These are phyloP conservation scores for Metarhizium guizhouense DNA, from an alignment of 2,329 filamentous ascomycete species.

Conservation along the genomic window DNA sequence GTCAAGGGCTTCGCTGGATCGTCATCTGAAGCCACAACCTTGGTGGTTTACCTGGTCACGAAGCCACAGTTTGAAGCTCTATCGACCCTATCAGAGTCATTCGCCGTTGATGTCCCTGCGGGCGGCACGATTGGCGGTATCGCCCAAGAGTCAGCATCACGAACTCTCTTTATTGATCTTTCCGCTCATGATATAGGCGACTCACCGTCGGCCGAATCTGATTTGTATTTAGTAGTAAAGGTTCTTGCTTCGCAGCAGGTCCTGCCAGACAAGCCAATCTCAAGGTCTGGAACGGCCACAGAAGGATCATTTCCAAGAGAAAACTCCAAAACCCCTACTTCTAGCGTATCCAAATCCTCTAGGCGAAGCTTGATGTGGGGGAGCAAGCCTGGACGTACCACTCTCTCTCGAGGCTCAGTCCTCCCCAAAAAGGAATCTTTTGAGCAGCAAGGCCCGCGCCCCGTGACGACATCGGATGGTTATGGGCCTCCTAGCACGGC, in stretches of 20 bases:
- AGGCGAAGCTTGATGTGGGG: constrained; percentile 65
- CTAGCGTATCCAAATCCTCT: constrained; percentile 42
- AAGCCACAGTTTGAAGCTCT: constrained; percentile 57
- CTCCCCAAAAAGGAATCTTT: constrained; percentile 43
- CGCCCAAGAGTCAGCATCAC: constrained; percentile 58
- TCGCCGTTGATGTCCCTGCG: constrained; percentile 66
- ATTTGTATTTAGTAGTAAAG: constrained; percentile 77
- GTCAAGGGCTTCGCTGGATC: constrained; percentile 74
- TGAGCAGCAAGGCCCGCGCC: constrained; percentile 37
- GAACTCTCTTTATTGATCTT: constrained; percentile 82
- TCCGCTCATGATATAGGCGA: constrained; percentile 65
- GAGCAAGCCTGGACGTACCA: constrained; percentile 44
- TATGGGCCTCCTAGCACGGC: constrained; percentile 43
- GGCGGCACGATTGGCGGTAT: constrained; percentile 62
- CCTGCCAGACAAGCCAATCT: constrained; percentile 34
- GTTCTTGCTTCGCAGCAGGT: constrained; percentile 55
- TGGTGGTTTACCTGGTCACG: constrained; percentile 70
- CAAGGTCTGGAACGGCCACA: constrained; percentile 39
- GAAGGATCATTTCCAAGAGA: constrained; percentile 35
- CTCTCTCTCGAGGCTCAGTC: constrained; percentile 41
- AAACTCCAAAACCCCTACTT: constrained; percentile 36
- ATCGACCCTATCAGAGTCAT: constrained; percentile 71
- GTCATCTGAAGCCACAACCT: constrained; percentile 62
- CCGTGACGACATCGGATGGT: constrained; percentile 35
- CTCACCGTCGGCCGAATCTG: constrained; percentile 52